A percentile compares a stretch with the other conserved stretches of the same genome.
phyloP scores from a whole-genome alignment of 192 early-diverging fungal genomes.

The Dimargaris xerosporica region DNA sequence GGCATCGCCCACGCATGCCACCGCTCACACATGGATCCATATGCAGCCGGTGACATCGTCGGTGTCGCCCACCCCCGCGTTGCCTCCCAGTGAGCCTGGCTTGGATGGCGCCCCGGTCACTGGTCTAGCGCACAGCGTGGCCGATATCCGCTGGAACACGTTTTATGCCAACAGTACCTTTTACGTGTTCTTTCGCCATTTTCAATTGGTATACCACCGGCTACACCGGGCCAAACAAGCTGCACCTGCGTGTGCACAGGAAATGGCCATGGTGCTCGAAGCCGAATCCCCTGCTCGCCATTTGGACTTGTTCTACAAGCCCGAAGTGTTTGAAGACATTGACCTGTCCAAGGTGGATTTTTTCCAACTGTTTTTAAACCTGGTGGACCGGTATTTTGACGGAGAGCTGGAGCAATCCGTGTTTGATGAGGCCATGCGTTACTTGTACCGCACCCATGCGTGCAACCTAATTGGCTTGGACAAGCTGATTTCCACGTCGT shows the following conservation, averaged over 20 bases:
- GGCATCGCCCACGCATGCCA: too few species aligned
- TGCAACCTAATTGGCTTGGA: slow-evolving; percentile 83
- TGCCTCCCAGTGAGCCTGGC: too few species aligned
- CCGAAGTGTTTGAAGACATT: slow-evolving; percentile 39
- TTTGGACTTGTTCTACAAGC: slow-evolving; percentile 24
- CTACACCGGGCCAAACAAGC: slow-evolving; percentile 64
- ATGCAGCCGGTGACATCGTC: background rate
- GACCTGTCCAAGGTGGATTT: slow-evolving; percentile 48
- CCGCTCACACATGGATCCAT: background rate
- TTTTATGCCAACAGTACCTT: slow-evolving; percentile 80
- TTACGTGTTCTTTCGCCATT: slow-evolving; percentile 81
- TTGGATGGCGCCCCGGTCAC: too few species aligned
- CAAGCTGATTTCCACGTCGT: slow-evolving; percentile 62
- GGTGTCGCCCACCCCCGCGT: too few species aligned
- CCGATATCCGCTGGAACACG: slow-evolving; percentile 12
- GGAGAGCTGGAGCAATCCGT: slow-evolving; percentile 60
- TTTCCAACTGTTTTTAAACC: slow-evolving; percentile 57
- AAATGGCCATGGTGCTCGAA: slow-evolving; percentile 17
- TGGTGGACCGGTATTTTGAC: slow-evolving; percentile 62
- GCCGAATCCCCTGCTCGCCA: slow-evolving; percentile 26
- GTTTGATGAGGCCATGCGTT: slow-evolving; percentile 80
- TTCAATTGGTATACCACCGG: slow-evolving; percentile 72
- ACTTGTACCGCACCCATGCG: slow-evolving; percentile 78
- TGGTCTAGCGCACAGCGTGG: too few species aligned
- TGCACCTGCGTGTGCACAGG: slow-evolving; percentile 34